Conservation (phyloP, 2,329 filamentous ascomycete genomes). For the Xylaria hypoxylon region DNA sequence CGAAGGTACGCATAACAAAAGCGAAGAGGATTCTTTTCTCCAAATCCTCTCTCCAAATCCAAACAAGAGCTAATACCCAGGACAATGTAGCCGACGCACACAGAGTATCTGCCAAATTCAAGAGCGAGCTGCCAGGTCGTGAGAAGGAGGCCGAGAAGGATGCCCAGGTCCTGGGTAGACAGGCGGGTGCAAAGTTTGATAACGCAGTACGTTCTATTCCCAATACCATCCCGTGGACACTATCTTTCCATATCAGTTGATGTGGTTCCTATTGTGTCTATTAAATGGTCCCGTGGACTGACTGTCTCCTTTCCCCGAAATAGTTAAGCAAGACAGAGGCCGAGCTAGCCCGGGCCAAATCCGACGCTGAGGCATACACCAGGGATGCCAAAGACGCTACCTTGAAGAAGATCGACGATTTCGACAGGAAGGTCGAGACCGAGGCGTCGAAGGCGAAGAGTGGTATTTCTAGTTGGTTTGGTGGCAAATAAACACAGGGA, state of each 20-base stretch:
- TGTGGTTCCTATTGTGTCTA: neutral
- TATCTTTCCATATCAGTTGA: neutral
- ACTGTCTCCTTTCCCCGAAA: conserved; percentile 38
- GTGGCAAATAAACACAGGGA: conserved; percentile 64
- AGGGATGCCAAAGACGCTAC: conserved; percentile 73
- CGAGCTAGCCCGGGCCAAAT: conserved; percentile 71
- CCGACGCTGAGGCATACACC: conserved; percentile 68
- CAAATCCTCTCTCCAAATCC: no score
- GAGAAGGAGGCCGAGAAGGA: conserved; percentile 73
- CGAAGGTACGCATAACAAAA: conserved; percentile 69
- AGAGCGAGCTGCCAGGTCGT: conserved; percentile 72
- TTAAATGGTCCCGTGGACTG: neutral
- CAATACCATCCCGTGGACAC: neutral
- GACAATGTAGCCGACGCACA: conserved; percentile 76
- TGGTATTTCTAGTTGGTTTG: conserved; percentile 87
- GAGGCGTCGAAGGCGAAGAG: conserved; percentile 85
- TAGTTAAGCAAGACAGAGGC: conserved; percentile 73
- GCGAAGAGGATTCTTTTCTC: neutral
- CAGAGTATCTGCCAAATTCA: conserved; percentile 73
- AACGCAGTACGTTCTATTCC: conserved; percentile 67
- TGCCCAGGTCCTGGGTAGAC: conserved; percentile 69
- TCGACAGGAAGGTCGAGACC: conserved; percentile 84
- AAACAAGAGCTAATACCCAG: conserved; percentile 9
- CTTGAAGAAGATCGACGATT: conserved; percentile 80
- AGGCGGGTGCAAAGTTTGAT: conserved; percentile 75